Evolutionary conservation across 352 stramenopile species (phyloP), one percentile per base, ranked within the genome.

Genomic region (Phytophthora brassicae): DNA sequence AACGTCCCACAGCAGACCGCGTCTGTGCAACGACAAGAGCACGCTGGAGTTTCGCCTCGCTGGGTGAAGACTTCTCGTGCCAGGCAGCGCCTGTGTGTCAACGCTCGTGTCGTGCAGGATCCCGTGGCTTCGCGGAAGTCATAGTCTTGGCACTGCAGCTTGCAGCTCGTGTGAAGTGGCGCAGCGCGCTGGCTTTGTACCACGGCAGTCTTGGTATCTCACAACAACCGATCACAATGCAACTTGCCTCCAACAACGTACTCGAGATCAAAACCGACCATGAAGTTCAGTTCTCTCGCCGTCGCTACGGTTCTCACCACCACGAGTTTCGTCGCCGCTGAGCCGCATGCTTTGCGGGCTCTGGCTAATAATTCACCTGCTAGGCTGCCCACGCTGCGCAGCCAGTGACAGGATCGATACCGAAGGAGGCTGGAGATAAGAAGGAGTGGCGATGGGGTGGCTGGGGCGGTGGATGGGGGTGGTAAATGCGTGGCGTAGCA

Each of bases 241-340:
- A 60, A 64, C 33, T 70, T 61, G 66, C 60, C 20, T 60, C 23
- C 49, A 50, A 73, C 28, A 52, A 29, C 31, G 11, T 14, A 42
- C 23, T 14, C 33, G 20, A 38, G 20, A 39, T 23, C 46, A 4
- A 53, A 44, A 8, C 17, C 23, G 26, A 35, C 33, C 12, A 71
- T 70, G 60, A 74, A 74, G 50, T 24, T 64, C 31, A 52, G 60
- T 14, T 31, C 54, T 51, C 29, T 74, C 42, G 49, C 31, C 22
- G 50, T 66, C 41, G 66, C 55, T 19, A 20, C 66, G 17, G 50
- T 46, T 12, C 29, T 74, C 55, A 55, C 54, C 35, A 57, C 45
- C 28, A 42, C 55, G 20, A 64, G 24, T 13, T 50, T 61, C 14
- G 24, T 53, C 41, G 60, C 66, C 3, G n/a, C 33, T 16, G 55